Base-by-base conservation (phyloP, 441 rosid species). In the Francoa sonchifolia region DNA sequence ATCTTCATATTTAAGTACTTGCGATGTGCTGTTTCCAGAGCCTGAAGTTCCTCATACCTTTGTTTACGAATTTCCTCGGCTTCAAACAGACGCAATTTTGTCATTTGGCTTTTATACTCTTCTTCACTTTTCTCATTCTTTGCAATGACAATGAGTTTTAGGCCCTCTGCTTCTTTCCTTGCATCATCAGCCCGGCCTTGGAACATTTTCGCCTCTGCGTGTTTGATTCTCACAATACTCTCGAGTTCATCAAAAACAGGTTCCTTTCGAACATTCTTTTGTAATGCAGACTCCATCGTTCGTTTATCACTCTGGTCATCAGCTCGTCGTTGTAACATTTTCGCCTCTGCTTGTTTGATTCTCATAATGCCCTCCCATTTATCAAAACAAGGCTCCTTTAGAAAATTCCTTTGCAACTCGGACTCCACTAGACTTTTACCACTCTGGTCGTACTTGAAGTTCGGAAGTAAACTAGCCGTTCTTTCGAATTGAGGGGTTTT, bases 171-270 rank as follows among this genome's bases (percentile, higher is more conserved):
- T 21, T 82, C 93, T 65, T 78, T 79, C 63, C 85, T 71, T 35
- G 96, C 98, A 20, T 79, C 93, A 57, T 89, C 93, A 8, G 94
- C 89, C 30, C 76, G 82, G 3, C 68, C 60, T 57, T 89, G 96
- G 53, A 82, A 89, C 98, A 89, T 89, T 42, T 69, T 71, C 6
- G 90, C 93, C 62, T 90, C 98, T 21, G 83, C 98, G 63, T 64
- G 79, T 61, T 82, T 90, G 58, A 90, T 76, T 58, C 78, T 76
- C 54, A 82, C 73, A 11, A 90, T 74, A 69, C 95, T 82, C 60
- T 82, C 98, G 40, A 90, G 61, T 51, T 90, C 98, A 33, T 84
- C 96, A 3, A 82, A 79, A 47, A 71, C 48, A 11, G 82, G 83
- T 45, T 73, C 88, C 58, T 74, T 74, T 21, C 51, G 58, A 33